Percentiles rank a stretch among this genome's conserved stretches.
These are phyloP conservation scores for Bruguiera hainesii DNA, from an alignment of 441 rosid genomes.

Conservation along the genomic window DNA sequence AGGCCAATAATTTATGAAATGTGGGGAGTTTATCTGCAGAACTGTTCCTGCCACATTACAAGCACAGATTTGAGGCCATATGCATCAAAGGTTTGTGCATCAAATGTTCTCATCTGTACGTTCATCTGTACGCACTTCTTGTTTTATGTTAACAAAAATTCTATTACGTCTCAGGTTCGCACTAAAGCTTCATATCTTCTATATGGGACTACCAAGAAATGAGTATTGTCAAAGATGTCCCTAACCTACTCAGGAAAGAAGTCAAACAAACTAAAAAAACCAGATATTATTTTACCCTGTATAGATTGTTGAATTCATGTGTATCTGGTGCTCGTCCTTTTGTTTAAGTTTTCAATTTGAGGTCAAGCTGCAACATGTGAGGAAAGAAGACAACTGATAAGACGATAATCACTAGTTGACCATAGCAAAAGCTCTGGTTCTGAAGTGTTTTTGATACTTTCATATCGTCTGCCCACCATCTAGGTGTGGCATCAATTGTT, in stretches of 20 bases:
- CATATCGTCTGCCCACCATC: too few species aligned
- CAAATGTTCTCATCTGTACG: constrained; percentile 7
- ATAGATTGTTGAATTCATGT: neutral
- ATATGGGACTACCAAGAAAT: constrained; percentile 34
- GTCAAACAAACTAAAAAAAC: neutral
- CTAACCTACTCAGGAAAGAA: neutral
- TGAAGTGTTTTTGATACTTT: too few species aligned
- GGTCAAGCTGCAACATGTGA: neutral
- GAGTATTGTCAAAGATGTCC: neutral
- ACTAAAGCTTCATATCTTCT: constrained; percentile 76
- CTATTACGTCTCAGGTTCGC: constrained; percentile 59
- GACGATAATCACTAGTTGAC: too few species aligned
- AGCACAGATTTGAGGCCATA: constrained; percentile 60
- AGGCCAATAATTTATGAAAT: constrained; percentile 53
- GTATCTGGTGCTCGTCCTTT: neutral
- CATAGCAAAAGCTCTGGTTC: too few species aligned
- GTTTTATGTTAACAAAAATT: constrained; percentile 4
- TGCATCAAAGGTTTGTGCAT: constrained; percentile 60
- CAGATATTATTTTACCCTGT: too few species aligned
- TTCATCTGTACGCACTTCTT: neutral
- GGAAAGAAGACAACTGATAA: neutral
- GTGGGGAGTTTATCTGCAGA: constrained; percentile 72
- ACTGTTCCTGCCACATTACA: constrained; percentile 67
- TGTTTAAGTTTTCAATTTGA: neutral
- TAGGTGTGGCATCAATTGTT: too few species aligned